Evolutionary conservation across 768 basidiomycete species (phyloP).

Genomic region (Tricholomella constricta): DNA sequence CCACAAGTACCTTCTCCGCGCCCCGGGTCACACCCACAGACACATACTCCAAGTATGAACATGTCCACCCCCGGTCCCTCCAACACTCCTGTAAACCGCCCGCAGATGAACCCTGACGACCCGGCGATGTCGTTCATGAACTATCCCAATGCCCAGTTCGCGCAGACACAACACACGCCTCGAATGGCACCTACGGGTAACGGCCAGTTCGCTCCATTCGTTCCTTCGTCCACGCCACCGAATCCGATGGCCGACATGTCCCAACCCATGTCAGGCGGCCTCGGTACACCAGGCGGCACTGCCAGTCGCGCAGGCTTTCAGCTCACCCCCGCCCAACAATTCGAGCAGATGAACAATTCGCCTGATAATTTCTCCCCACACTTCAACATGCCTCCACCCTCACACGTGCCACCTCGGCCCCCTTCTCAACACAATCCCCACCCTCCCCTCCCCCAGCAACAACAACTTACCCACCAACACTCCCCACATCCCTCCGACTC

Average conservation of each 20-base stretch:
- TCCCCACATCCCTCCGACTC: conserved; percentile 47
- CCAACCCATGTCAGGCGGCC: conserved; percentile 38
- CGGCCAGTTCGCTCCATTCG: conserved; percentile 42
- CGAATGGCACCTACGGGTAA: conserved; percentile 30
- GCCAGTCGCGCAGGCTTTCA: conserved; percentile 47
- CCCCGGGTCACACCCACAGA: conserved; percentile 37
- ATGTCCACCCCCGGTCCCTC: conserved; percentile 40
- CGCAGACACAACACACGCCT: conserved; percentile 30
- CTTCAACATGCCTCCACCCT: conserved; percentile 35
- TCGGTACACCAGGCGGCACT: conserved; percentile 40
- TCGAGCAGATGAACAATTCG: conserved; percentile 51
- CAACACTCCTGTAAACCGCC: conserved; percentile 41
- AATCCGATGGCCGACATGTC: conserved; percentile 48
- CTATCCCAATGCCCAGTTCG: conserved; percentile 37
- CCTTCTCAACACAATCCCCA: conserved; percentile 42
- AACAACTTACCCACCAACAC: conserved; percentile 39
- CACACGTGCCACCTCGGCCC: conserved; percentile 41
- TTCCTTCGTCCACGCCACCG: conserved; percentile 50
- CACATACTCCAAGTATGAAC: conserved; percentile 42
- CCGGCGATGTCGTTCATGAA: conserved; percentile 42
- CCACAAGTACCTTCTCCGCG: conserved; percentile 43
- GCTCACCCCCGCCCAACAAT: conserved; percentile 65
- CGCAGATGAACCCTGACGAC: conserved; percentile 49
- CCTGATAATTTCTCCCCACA: conserved; percentile 31
- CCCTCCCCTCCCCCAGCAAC: conserved; percentile 31